Evolutionary conservation across 2,329 filamentous ascomycete genomes (phyloP).

Genomic region (Hypoxylon sp.): DNA sequence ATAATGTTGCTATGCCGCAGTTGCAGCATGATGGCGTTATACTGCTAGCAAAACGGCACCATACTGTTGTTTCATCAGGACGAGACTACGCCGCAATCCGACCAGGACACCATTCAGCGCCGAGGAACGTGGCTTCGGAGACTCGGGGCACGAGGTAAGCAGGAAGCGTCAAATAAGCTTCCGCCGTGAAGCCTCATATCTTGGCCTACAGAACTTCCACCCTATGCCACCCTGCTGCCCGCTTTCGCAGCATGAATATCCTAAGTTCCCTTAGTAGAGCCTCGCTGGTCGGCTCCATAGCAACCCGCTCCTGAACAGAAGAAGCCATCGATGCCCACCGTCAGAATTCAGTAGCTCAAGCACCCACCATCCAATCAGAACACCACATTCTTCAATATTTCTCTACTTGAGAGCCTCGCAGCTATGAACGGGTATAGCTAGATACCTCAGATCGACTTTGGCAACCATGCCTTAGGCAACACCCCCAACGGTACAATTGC

Average conservation of each 20-base stretch:
- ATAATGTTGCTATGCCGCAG: no score
- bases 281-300: not conserved
- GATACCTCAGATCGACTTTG: conserved; percentile 17
- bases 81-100: no score
- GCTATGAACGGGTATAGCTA: conserved; percentile 3
- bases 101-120: no score
- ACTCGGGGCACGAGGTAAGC: no score
- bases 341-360: not conserved
- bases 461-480: not conserved
- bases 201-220: conserved; percentile 19
- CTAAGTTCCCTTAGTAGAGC: conserved; percentile 5
- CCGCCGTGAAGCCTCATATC: conserved; percentile 3
- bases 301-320: not conserved
- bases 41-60: no score
- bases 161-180: no score
- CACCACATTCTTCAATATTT: not conserved
- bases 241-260: conserved; percentile 13
- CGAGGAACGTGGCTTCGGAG: no score
- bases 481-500: not conserved
- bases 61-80: no score
- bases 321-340: conserved; percentile 1
- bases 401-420: not conserved
- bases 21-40: no score
- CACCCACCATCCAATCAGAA: conserved; percentile 1
- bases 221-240: conserved; percentile 15